Percentiles rank a stretch among this genome's conserved stretches.
Evolutionary conservation across 441 rosid species (phyloP).

Genomic region (Metrosideros polymorpha): DNA sequence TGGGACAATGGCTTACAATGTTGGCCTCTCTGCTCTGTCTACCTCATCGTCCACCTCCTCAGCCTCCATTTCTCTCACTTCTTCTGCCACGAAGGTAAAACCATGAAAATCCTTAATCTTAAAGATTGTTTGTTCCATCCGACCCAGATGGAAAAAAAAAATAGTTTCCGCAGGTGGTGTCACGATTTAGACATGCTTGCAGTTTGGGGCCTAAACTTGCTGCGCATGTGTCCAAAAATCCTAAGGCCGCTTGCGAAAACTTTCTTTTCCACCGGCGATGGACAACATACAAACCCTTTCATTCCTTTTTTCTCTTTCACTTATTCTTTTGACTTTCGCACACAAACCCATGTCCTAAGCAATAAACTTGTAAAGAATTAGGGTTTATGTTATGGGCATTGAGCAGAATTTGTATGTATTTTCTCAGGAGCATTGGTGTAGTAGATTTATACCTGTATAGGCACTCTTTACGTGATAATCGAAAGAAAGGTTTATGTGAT

Average conservation of each 20-base stretch:
- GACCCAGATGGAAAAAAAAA: neutral
- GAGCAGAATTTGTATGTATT: neutral
- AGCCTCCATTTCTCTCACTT: conserved; percentile 61
- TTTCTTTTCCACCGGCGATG: neutral
- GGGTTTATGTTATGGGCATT: neutral
- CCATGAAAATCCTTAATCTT: conserved; percentile 2
- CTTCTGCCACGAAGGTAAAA: conserved; percentile 75
- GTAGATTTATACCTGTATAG: neutral
- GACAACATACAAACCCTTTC: neutral
- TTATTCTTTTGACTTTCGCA: neutral
- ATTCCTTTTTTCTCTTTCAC: neutral
- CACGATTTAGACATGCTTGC: neutral
- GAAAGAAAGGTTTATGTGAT: neutral
- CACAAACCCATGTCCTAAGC: neutral
- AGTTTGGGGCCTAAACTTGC: neutral
- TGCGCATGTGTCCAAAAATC: neutral
- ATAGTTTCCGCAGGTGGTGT: neutral
- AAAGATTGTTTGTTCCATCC: neutral
- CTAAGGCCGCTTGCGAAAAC: neutral
- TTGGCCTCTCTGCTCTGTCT: conserved; percentile 56
- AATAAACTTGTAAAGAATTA: neutral
- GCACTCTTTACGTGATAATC: neutral
- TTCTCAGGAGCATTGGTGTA: neutral
- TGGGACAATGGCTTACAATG: conserved; percentile 63
- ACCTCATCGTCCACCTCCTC: conserved; percentile 39